Percentiles rank a stretch among this genome's conserved stretches.
These are phyloP conservation scores for Saitozyma sp. DNA, from an alignment of 768 basidiomycete genomes.

Conservation along the genomic window DNA sequence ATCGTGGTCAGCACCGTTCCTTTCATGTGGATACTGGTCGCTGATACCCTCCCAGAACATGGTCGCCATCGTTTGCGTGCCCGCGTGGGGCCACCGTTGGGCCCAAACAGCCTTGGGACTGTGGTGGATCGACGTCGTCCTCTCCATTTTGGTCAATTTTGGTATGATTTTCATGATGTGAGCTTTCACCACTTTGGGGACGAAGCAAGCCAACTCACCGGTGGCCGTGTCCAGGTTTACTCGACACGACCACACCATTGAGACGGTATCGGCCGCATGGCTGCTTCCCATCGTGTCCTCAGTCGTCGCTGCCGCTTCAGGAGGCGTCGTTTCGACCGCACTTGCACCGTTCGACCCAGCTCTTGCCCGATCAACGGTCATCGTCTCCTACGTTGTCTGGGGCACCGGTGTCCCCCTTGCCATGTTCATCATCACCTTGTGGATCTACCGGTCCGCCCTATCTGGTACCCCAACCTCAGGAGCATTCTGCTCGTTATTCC, in stretches of 20 bases:
- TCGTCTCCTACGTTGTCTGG: slow-evolving; percentile 58
- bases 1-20: slow-evolving; percentile 35
- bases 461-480: slow-evolving; percentile 19
- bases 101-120: slow-evolving; percentile 57
- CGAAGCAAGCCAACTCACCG: background rate
- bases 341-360: slow-evolving; percentile 57
- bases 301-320: slow-evolving; percentile 69
- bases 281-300: slow-evolving; percentile 74
- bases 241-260: slow-evolving; percentile 62
- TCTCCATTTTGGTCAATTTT: slow-evolving; percentile 65
- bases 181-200: slow-evolving; percentile 36
- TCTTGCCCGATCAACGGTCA: slow-evolving; percentile 62
- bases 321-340: slow-evolving; percentile 62
- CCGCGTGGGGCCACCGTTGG: slow-evolving; percentile 31
- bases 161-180: slow-evolving; percentile 69
- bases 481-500: slow-evolving; percentile 58
- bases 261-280: slow-evolving; percentile 66
- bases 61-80: slow-evolving; percentile 43
- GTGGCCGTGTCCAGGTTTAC: slow-evolving; percentile 56
- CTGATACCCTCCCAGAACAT: slow-evolving; percentile 38
- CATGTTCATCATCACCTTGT: slow-evolving; percentile 67
- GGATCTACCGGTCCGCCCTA: slow-evolving; percentile 63
- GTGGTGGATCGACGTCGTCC: slow-evolving; percentile 68
- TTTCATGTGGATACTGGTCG: background rate
- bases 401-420: slow-evolving; percentile 63